Percentiles rank a stretch among this genome's conserved stretches.
phyloP scores from a whole-genome alignment of 1,284 basidiomycete genomes.

The Cutaneotrichosporon curvatum region DNA sequence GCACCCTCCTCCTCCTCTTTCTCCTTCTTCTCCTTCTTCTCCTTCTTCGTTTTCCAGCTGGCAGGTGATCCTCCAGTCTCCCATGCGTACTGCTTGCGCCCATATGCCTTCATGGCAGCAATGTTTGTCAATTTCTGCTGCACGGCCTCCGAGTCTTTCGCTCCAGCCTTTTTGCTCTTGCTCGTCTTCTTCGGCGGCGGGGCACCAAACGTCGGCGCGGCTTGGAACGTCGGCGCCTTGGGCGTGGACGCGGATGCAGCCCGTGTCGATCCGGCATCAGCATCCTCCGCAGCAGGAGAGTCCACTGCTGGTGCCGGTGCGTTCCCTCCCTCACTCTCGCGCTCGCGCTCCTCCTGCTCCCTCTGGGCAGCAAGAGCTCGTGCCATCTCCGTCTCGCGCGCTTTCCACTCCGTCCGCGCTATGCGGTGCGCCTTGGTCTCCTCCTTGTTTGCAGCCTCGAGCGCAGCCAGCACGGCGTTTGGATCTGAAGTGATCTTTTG shows the following conservation, averaged over 20 bases:
- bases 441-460: slow-evolving; percentile 31
- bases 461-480: slow-evolving; percentile 25
- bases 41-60: no score
- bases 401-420: slow-evolving; percentile 34
- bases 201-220: slow-evolving; percentile 18
- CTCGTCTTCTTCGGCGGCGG: slow-evolving; percentile 13
- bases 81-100: slow-evolving; percentile 35
- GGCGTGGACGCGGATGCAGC: not conserved
- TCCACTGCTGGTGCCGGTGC: not conserved
- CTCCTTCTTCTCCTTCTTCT: slow-evolving; percentile 21
- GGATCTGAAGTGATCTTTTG: slow-evolving; percentile 29
- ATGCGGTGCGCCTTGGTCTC: slow-evolving; percentile 35
- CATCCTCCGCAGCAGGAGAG: not conserved
- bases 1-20: slow-evolving; percentile 1
- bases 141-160: slow-evolving; percentile 28
- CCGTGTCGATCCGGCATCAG: not conserved
- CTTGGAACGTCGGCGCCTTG: slow-evolving; percentile 12
- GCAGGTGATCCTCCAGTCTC: slow-evolving; percentile 20
- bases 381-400: slow-evolving; percentile 33
- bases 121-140: slow-evolving; percentile 37
- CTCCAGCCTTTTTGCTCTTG: slow-evolving; percentile 14
- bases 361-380: slow-evolving; percentile 17
- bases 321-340: slow-evolving; percentile 3
- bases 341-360: slow-evolving; percentile 10
- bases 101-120: slow-evolving; percentile 20